phyloP scores from a whole-genome alignment of 1,284 basidiomycete species.

The Pyrrhoderma noxium region DNA sequence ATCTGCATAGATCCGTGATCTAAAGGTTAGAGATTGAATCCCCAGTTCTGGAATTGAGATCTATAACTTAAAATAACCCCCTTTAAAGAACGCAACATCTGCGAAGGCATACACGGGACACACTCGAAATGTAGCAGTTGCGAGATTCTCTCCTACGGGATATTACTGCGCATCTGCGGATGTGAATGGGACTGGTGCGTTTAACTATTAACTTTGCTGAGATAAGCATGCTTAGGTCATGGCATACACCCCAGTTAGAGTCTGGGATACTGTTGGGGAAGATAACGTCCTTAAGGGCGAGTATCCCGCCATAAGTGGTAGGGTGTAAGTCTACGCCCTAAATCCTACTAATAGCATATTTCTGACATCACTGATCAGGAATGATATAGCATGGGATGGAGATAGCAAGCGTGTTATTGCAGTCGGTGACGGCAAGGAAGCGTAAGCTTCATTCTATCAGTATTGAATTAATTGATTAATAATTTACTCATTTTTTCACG shows the following conservation, averaged over 20 bases:
- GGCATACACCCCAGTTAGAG: conserved; percentile 47
- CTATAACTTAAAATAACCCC: conserved; percentile 9
- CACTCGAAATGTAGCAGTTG: conserved; percentile 80
- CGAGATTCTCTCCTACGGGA: conserved; percentile 88
- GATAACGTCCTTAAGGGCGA: conserved; percentile 84
- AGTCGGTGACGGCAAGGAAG: conserved; percentile 92
- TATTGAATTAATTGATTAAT: conserved; percentile 3
- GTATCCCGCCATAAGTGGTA: conserved; percentile 76
- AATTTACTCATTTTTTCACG: neutral
- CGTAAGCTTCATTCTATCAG: conserved; percentile 41
- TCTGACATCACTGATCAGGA: conserved; percentile 37
- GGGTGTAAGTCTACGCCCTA: conserved; percentile 50
- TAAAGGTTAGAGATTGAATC: conserved; percentile 36
- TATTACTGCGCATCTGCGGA: conserved; percentile 95
- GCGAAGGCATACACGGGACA: conserved; percentile 72
- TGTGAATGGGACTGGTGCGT: conserved; percentile 64
- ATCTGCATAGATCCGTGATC: conserved; percentile 47
- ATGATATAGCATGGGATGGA: conserved; percentile 94
- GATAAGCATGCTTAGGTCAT: neutral
- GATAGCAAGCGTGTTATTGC: conserved; percentile 95
- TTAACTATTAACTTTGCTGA: neutral
- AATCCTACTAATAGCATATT: neutral
- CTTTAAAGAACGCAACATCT: conserved; percentile 48
- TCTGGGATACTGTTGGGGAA: conserved; percentile 92
- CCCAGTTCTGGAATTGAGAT: neutral